These are phyloP conservation scores for Parastagonospora avenae DNA, from an alignment of 2,329 filamentous ascomycete species.

Conservation along the genomic window DNA sequence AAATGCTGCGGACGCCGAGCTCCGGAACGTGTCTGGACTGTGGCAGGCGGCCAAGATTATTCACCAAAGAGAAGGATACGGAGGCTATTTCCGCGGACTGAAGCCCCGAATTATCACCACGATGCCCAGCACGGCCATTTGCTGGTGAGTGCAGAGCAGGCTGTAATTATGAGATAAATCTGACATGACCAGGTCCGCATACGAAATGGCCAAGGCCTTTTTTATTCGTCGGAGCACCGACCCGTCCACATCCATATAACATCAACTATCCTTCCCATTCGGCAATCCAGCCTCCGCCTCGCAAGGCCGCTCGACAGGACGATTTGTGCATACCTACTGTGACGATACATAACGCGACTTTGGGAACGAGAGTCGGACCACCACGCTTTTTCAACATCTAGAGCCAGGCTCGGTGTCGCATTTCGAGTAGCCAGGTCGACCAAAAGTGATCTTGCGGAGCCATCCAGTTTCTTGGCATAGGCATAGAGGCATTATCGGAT, in stretches of 20 bases:
- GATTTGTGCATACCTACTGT: slow-evolving; percentile 11
- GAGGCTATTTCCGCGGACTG: slow-evolving; percentile 91
- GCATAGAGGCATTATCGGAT: slow-evolving; percentile 33
- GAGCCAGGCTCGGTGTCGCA: slow-evolving; percentile 15
- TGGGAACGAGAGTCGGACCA: slow-evolving; percentile 12
- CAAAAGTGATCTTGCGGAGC: slow-evolving; percentile 19
- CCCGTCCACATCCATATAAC: slow-evolving; percentile 28
- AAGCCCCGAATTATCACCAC: slow-evolving; percentile 91
- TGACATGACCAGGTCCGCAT: slow-evolving; percentile 59
- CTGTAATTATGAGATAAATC: neutral
- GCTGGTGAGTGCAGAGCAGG: slow-evolving; percentile 73
- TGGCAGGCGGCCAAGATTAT: slow-evolving; percentile 79
- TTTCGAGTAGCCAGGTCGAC: slow-evolving; percentile 17
- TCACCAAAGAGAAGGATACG: slow-evolving; percentile 79
- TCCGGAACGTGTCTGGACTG: slow-evolving; percentile 84
- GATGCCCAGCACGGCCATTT: slow-evolving; percentile 99
- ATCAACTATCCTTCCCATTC: slow-evolving; percentile 1
- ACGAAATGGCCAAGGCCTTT: slow-evolving; percentile 72
- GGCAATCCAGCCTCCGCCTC: slow-evolving; percentile 3
- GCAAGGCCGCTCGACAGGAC: slow-evolving; percentile 6
- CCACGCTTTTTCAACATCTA: slow-evolving; percentile 24
- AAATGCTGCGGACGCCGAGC: slow-evolving; percentile 77
- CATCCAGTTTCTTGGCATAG: slow-evolving; percentile 31
- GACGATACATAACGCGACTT: slow-evolving; percentile 18
- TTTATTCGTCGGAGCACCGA: slow-evolving; percentile 57